Base-by-base conservation (phyloP, 148 eudicot species). In the Rhododendron simsii region DNA sequence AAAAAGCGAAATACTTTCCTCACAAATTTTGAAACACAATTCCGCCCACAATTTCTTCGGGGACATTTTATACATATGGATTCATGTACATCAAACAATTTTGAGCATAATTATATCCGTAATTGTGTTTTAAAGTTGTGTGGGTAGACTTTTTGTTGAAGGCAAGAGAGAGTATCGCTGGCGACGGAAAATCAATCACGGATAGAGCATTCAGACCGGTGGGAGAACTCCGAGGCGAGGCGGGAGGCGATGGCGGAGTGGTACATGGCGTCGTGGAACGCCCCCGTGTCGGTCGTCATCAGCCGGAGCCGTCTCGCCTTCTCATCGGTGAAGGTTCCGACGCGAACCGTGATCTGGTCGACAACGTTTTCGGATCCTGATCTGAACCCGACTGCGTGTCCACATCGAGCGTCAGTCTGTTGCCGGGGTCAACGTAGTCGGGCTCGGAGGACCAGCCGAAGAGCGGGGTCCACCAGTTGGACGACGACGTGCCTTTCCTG, bases 171-270 rank as follows among this genome's bases (percentile, higher is more conserved):
- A 35, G 37, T 1, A 35, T 1, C 37, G 2, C 37, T 35, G 37
- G 37, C 2, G 37, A 35, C 2, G 2, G 37, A n/a, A 63, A n/a
- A 65, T n/a, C 33, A 75, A 78, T 75, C 75, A 53, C 21, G 23
- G 61, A 59, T 59, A 1, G 37, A 35, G 37, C 37, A 35, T 2
- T 50, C 85, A 48, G 82, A 86, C 28, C 55, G 84, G 67, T 81
- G 48, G 65, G 88, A 74, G 86, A 87, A 88, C 57, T 90, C 93
- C 9, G 91, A 90, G 16, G 93, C 93, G 33, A 91, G 89, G 44
- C 91, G 82, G 7, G 93, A 90, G 28, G 93, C 91, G 55, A 91
- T 91, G 16, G 91, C 89, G 2, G 93, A 91, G 87, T 91, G 93
- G 80, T 91, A 91, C 93, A 91, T 89, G 83, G 44, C 78, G 61